Percentiles rank a stretch among this genome's conserved stretches.
phyloP scores from a whole-genome alignment of 2,329 filamentous ascomycete species.

The Trichoderma lentiforme region DNA sequence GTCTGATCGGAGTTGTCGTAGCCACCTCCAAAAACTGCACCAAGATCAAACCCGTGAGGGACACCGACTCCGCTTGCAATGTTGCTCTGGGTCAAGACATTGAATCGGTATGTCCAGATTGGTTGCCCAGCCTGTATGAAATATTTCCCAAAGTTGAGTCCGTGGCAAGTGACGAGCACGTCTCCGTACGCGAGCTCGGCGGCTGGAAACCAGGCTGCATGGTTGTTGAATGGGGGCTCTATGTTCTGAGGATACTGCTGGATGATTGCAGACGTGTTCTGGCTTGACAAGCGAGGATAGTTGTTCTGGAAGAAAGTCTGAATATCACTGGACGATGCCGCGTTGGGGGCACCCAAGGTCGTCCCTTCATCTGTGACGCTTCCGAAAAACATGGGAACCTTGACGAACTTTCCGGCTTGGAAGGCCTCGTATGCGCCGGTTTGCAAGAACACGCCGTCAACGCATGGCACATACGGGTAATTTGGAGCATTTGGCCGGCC shows the following conservation, averaged over 20 bases:
- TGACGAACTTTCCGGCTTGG: conserved; percentile 47
- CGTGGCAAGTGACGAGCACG: conserved; percentile 7
- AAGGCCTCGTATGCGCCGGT: conserved; percentile 51
- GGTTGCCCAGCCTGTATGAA: conserved; percentile 4
- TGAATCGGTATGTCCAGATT: conserved; percentile 14
- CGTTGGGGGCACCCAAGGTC: conserved; percentile 25
- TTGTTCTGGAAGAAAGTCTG: conserved; percentile 12
- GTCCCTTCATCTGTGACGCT: conserved; percentile 40
- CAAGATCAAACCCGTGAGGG: conserved; percentile 60
- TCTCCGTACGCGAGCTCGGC: conserved; percentile 16
- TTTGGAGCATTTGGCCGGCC: conserved; percentile 34
- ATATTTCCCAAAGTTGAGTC: conserved; percentile 17
- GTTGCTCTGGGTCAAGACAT: conserved; percentile 28
- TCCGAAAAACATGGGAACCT: conserved; percentile 50
- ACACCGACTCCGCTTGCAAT: conserved; percentile 56
- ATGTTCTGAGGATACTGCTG: conserved; percentile 11
- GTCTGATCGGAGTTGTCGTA: conserved; percentile 21
- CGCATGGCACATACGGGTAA: conserved; percentile 52
- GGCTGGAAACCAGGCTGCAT: conserved; percentile 12
- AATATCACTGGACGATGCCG: neutral
- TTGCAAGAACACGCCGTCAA: conserved; percentile 51
- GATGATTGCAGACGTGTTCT: conserved; percentile 10
- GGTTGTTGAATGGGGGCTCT: conserved; percentile 6
- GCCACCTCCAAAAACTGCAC: conserved; percentile 59
- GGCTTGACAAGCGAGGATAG: neutral